Percentiles rank a stretch among this genome's conserved stretches.
These are phyloP conservation scores for Scalesia atractyloides DNA, from an alignment of 129 eudicot species.

Conservation along the genomic window DNA sequence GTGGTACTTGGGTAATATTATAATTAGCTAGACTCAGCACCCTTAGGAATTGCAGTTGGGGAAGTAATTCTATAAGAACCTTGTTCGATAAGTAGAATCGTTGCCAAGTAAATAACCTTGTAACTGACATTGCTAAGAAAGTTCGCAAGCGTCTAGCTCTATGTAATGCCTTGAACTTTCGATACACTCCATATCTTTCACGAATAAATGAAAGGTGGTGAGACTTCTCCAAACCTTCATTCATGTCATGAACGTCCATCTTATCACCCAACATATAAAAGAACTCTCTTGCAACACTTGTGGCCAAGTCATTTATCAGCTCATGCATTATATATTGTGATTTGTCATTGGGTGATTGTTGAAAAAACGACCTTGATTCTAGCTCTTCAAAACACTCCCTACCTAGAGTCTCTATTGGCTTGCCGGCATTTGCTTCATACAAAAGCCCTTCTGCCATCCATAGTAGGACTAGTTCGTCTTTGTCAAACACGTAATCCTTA, in stretches of 20 bases:
- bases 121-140: background rate
- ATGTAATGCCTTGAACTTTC: background rate
- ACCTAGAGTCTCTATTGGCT: background rate
- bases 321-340: background rate
- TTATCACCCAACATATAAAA: background rate
- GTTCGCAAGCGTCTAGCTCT: slow-evolving; percentile 2
- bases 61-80: background rate
- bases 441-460: slow-evolving; percentile 11
- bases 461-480: background rate
- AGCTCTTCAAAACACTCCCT: slow-evolving; percentile 9
- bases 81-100: background rate
- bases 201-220: background rate
- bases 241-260: background rate
- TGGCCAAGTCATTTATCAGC: slow-evolving; percentile 6
- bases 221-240: background rate
- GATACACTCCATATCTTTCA: background rate
- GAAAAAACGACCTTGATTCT: slow-evolving; percentile 1
- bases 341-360: background rate
- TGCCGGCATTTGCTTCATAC: background rate
- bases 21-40: background rate
- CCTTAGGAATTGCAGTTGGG: background rate
- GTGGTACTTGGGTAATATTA: background rate
- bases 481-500: background rate
- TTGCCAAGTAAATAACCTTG: background rate
- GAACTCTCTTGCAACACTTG: slow-evolving; percentile 2